Percentiles rank a stretch among this genome's conserved stretches.
phyloP scores from a whole-genome alignment of 768 basidiomycete species.

The Boletus rubescentipes region DNA sequence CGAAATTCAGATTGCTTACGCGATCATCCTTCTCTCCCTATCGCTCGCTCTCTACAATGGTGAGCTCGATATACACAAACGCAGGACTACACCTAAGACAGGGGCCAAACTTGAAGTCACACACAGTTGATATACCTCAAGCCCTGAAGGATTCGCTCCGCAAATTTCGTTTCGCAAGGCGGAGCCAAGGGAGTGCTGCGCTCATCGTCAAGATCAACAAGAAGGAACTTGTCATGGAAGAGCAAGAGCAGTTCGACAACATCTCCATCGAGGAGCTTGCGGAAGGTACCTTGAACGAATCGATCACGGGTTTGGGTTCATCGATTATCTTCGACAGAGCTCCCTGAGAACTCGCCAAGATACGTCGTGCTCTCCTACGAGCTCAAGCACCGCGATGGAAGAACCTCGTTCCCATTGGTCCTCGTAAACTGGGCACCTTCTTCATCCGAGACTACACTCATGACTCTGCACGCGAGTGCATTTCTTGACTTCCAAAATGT shows the following conservation, averaged over 20 bases:
- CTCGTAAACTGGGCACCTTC: constrained; percentile 88
- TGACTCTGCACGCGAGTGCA: constrained; percentile 83
- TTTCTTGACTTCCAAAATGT: constrained; percentile 76
- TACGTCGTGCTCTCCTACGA: constrained; percentile 86
- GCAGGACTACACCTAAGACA: neutral
- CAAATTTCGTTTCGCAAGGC: constrained; percentile 78
- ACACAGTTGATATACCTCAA: constrained; percentile 83
- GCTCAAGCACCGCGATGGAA: constrained; percentile 74
- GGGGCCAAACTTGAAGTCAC: constrained; percentile 21
- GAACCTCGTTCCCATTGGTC: constrained; percentile 82
- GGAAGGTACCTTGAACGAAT: constrained; percentile 55
- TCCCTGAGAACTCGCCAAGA: constrained; percentile 85
- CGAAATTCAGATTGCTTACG: no score
- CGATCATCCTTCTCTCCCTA: neutral
- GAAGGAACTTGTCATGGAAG: constrained; percentile 73
- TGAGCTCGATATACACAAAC: constrained; percentile 11
- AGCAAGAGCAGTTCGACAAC: constrained; percentile 75
- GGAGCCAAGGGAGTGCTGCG: constrained; percentile 67
- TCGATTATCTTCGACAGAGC: constrained; percentile 47
- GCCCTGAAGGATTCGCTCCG: constrained; percentile 74
- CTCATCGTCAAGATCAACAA: constrained; percentile 92
- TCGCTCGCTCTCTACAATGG: constrained; percentile 17
- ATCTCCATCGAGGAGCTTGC: constrained; percentile 81
- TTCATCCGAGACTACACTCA: constrained; percentile 70
- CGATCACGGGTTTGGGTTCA: neutral